Percentiles rank a stretch among this genome's conserved stretches.
These are phyloP conservation scores for Peniophora sp. DNA, from an alignment of 1,284 basidiomycete species.

Conservation along the genomic window DNA sequence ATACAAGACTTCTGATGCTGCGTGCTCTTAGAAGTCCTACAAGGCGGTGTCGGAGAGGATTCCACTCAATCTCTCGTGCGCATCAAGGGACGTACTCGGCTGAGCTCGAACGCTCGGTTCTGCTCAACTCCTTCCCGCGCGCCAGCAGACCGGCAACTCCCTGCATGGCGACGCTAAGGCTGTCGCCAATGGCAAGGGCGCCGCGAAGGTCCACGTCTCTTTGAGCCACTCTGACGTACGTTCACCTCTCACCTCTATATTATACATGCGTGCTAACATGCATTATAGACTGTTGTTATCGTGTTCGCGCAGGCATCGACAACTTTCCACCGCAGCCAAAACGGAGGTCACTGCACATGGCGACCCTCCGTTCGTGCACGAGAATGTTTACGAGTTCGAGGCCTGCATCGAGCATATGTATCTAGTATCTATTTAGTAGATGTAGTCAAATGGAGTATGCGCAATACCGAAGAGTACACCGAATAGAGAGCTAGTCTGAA, in stretches of 20 bases:
- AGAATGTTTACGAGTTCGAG: too few species aligned
- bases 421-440: too few species aligned
- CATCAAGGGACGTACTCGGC: conserved; percentile 90
- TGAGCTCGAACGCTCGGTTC: conserved; percentile 83
- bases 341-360: too few species aligned
- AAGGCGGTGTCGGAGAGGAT: conserved; percentile 94
- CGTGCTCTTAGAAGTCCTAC: conserved; percentile 74
- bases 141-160: conserved; percentile 80
- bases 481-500: too few species aligned
- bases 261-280: conserved; percentile 11
- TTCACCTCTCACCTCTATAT: conserved; percentile 13
- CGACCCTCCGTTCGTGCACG: too few species aligned
- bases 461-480: too few species aligned
- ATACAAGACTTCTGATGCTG: conserved; percentile 68
- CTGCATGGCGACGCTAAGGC: conserved; percentile 80
- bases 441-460: too few species aligned
- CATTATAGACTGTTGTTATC: conserved; percentile 61
- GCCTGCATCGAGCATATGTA: too few species aligned
- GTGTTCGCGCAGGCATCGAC: conserved; percentile 70
- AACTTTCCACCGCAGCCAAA: too few species aligned
- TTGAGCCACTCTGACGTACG: conserved; percentile 87
- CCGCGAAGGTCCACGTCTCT: conserved; percentile 75
- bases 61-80: conserved; percentile 87
- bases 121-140: conserved; percentile 91
- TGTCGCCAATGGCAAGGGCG: conserved; percentile 68